These are phyloP conservation scores for Yamadazyma spencermartinsiae DNA, from an alignment of 1,139 yeast species.

Conservation along the genomic window DNA sequence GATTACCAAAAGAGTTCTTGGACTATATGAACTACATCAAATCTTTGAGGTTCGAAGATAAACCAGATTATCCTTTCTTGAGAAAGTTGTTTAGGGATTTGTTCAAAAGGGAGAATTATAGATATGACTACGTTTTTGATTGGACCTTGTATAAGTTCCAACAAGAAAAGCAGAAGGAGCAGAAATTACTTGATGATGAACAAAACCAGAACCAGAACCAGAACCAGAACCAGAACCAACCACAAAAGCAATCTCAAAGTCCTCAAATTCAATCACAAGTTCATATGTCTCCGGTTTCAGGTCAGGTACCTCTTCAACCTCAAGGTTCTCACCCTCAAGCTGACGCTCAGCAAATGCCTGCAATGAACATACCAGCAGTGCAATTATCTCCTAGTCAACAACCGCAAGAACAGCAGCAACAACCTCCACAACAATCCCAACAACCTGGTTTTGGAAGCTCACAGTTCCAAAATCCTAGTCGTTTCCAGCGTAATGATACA, in stretches of 20 bases:
- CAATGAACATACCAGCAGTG: conserved; percentile 7
- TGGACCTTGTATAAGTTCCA: conserved; percentile 92
- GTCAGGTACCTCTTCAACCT: conserved; percentile 1
- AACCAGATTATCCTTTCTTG: conserved; percentile 90
- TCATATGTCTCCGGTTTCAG: conserved; percentile 3
- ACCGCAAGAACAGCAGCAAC: conserved; percentile 15
- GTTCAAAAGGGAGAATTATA: conserved; percentile 83
- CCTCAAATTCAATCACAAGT: conserved; percentile 3
- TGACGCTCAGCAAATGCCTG: background rate
- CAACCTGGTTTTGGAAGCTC: background rate
- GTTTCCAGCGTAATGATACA: conserved; percentile 4
- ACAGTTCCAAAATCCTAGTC: conserved; percentile 3
- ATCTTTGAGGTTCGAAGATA: conserved; percentile 90
- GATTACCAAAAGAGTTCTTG: conserved; percentile 87
- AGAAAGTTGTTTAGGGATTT: conserved; percentile 89
- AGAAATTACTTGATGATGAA: conserved; percentile 30
- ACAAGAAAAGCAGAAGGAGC: conserved; percentile 61
- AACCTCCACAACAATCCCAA: conserved; percentile 11
- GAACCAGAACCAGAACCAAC: conserved; percentile 6
- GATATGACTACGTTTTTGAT: conserved; percentile 93
- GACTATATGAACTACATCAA: conserved; percentile 88
- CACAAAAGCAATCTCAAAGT: conserved; percentile 7
- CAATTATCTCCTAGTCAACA: conserved; percentile 16
- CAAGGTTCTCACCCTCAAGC: background rate
- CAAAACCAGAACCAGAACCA: conserved; percentile 16